Conservation (phyloP, 108 stramenopile genomes). For the Cylindrotheca fusiformis region DNA sequence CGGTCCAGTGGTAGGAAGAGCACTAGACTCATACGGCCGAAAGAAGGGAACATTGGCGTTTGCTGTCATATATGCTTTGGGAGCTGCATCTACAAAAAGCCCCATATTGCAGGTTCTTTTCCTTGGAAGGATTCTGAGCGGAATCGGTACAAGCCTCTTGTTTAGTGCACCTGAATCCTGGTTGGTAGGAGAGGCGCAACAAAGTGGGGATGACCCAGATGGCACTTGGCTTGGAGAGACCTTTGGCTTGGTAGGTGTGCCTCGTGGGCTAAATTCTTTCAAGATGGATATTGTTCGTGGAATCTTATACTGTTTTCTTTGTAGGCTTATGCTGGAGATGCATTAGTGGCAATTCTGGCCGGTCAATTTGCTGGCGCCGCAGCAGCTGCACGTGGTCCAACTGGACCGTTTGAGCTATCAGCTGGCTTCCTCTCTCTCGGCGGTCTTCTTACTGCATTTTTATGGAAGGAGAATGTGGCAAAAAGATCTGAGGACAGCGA, state of each 20-base stretch:
- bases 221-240: slow-evolving; percentile 81
- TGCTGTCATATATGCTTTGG: slow-evolving; percentile 71
- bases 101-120: slow-evolving; percentile 70
- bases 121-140: slow-evolving; percentile 82
- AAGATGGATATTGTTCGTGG: slow-evolving; percentile 1
- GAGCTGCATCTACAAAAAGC: slow-evolving; percentile 79
- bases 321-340: slow-evolving; percentile 90
- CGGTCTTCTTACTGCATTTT: slow-evolving; percentile 61
- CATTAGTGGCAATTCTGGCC: slow-evolving; percentile 92
- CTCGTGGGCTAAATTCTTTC: background rate
- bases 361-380: slow-evolving; percentile 89
- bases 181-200: slow-evolving; percentile 90
- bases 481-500: slow-evolving; percentile 5
- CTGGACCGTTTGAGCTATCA: slow-evolving; percentile 96
- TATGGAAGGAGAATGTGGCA: slow-evolving; percentile 93
- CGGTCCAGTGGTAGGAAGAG: slow-evolving; percentile 83
- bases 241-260: slow-evolving; percentile 80
- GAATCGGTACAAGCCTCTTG: slow-evolving; percentile 88
- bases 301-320: slow-evolving; percentile 2
- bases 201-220: slow-evolving; percentile 57
- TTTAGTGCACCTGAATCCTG: slow-evolving; percentile 94
- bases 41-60: slow-evolving; percentile 87
- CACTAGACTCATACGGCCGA: slow-evolving; percentile 82
- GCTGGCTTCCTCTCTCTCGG: slow-evolving; percentile 84
- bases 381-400: slow-evolving; percentile 82